Evolutionary conservation across 352 stramenopile genomes (phyloP).

Genomic region (Phytophthora citrophthora): DNA sequence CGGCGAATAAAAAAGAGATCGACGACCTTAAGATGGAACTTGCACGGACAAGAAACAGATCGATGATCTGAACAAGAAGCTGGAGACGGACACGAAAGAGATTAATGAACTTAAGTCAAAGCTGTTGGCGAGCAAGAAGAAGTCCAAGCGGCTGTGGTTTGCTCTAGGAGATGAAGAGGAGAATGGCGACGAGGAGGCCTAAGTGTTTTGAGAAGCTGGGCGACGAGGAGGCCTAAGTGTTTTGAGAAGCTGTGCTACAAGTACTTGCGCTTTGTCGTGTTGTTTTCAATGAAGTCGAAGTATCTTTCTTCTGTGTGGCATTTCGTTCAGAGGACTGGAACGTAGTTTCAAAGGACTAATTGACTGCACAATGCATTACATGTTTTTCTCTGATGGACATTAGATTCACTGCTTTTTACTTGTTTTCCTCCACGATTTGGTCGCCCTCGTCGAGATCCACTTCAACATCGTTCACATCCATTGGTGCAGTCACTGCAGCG

Average conservation of each 20-base stretch:
- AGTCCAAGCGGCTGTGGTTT: too few species aligned
- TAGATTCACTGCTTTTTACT: conserved; percentile 16
- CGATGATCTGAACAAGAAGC: not conserved
- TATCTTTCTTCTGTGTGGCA: too few species aligned
- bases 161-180: too few species aligned
- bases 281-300: too few species aligned
- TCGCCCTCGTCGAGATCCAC: conserved; percentile 35
- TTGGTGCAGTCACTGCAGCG: conserved; percentile 28
- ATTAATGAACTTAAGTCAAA: not conserved
- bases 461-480: conserved; percentile 41
- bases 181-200: too few species aligned
- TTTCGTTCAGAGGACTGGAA: too few species aligned
- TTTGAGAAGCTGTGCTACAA: too few species aligned
- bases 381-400: conserved; percentile 11
- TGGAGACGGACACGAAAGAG: not conserved
- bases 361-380: conserved; percentile 15
- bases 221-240: too few species aligned
- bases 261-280: too few species aligned
- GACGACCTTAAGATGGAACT: not conserved
- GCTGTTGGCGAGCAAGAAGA: too few species aligned
- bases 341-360: not conserved
- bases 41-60: not conserved
- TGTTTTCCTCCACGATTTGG: conserved; percentile 31
- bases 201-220: too few species aligned
- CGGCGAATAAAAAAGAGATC: not conserved